phyloP scores from a whole-genome alignment of 345 rosid species.

The Citrus maxima region DNA sequence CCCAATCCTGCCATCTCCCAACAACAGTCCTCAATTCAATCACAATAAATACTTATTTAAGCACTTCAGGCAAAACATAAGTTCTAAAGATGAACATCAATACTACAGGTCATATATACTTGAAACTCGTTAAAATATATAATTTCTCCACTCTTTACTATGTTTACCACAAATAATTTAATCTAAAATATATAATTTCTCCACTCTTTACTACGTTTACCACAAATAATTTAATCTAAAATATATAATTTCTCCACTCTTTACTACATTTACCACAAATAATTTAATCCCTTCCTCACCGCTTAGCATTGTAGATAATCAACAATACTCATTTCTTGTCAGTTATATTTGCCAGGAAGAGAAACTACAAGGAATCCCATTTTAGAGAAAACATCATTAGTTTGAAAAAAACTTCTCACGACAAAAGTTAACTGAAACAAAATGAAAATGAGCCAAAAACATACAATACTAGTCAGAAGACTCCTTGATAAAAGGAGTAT shows the following conservation, averaged over 20 bases:
- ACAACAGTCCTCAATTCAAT: constrained; percentile 2
- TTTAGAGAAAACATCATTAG: background rate
- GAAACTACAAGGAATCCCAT: background rate
- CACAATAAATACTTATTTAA: background rate
- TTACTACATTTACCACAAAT: background rate
- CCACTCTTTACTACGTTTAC: background rate
- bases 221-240: background rate
- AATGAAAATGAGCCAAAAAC: background rate
- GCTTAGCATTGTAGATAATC: background rate
- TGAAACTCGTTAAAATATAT: background rate
- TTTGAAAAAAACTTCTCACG: background rate
- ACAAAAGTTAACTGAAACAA: background rate
- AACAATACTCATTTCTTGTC: background rate
- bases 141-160: background rate
- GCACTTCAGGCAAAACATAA: background rate
- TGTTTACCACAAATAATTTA: background rate
- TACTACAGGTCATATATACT: background rate
- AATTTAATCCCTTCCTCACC: background rate
- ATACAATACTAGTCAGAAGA: background rate
- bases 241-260: background rate
- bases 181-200: background rate
- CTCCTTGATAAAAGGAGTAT: background rate
- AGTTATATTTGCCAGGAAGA: background rate
- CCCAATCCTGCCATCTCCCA: constrained; percentile 58
- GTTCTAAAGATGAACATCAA: background rate